These are phyloP conservation scores for Amanita rimosa DNA, from an alignment of 768 basidiomycete genomes.

Conservation along the genomic window DNA sequence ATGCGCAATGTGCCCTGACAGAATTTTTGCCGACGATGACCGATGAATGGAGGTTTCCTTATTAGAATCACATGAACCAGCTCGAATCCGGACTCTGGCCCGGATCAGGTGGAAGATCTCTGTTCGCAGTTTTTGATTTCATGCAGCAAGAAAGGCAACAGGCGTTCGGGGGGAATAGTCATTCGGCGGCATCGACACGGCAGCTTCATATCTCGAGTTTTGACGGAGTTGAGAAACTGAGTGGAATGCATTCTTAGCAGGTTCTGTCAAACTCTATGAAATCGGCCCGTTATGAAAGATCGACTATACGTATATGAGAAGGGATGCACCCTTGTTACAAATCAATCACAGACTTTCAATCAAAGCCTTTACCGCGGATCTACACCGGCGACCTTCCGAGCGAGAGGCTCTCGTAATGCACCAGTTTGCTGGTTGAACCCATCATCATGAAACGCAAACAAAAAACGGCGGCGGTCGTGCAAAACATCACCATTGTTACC, in stretches of 20 bases:
- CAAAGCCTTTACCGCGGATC: background rate
- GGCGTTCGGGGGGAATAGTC: background rate
- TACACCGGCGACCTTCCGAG: background rate
- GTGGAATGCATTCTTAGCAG: background rate
- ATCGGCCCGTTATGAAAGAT: conserved; percentile 4
- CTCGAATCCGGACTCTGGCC: background rate
- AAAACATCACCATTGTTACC: background rate
- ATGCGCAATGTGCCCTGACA: background rate
- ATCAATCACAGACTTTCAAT: background rate
- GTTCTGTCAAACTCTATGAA: conserved; percentile 4
- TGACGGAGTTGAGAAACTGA: background rate
- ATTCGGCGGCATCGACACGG: background rate
- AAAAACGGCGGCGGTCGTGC: background rate
- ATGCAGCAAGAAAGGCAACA: background rate
- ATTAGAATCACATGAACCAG: background rate
- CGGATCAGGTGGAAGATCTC: background rate
- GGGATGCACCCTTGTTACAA: background rate
- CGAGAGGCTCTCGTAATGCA: background rate
- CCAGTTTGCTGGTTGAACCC: background rate
- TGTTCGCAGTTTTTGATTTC: background rate
- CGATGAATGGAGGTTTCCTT: conserved; percentile 2
- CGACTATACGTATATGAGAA: conserved; percentile 3
- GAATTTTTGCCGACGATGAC: background rate
- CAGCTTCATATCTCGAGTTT: background rate
- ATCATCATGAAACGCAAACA: background rate